phyloP scores from a whole-genome alignment of 2,329 filamentous ascomycete genomes.

The Chrysosphaeria jannelii region DNA sequence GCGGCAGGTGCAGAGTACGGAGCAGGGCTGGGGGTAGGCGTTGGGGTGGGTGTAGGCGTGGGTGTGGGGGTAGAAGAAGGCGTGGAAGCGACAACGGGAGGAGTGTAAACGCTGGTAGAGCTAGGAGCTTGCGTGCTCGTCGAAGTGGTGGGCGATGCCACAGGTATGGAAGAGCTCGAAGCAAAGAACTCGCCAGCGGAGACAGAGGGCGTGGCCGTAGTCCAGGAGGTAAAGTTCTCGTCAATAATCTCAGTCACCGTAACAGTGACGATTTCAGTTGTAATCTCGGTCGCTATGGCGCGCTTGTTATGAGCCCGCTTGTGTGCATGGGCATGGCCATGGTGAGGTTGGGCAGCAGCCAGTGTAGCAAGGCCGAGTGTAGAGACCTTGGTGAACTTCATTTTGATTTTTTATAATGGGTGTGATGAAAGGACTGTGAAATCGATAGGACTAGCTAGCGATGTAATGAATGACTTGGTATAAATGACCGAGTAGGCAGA shows the following conservation, averaged over 20 bases:
- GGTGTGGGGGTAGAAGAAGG: no score
- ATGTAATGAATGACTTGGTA: background rate
- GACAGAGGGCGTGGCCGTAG: background rate
- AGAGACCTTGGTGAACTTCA: slow-evolving; percentile 1
- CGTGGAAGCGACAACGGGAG: no score
- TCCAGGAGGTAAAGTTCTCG: background rate
- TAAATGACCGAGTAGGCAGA: background rate
- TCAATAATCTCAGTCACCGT: background rate
- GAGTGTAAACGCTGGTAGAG: no score
- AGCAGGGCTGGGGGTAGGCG: background rate
- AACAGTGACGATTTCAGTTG: background rate
- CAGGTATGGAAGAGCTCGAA: background rate
- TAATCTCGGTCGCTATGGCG: no score
- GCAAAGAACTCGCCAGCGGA: background rate
- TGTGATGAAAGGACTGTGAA: background rate
- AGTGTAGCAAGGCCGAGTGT: slow-evolving; percentile 1
- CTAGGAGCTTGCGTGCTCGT: no score
- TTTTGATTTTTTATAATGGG: background rate
- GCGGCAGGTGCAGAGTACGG: background rate
- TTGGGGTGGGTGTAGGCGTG: no score
- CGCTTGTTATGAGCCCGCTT: no score
- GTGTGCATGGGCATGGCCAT: background rate
- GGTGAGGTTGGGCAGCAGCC: background rate
- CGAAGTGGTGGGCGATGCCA: no score
- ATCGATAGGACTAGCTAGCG: background rate